Conservation (phyloP, 257 asterid species). For the Solanum phureja region DNA sequence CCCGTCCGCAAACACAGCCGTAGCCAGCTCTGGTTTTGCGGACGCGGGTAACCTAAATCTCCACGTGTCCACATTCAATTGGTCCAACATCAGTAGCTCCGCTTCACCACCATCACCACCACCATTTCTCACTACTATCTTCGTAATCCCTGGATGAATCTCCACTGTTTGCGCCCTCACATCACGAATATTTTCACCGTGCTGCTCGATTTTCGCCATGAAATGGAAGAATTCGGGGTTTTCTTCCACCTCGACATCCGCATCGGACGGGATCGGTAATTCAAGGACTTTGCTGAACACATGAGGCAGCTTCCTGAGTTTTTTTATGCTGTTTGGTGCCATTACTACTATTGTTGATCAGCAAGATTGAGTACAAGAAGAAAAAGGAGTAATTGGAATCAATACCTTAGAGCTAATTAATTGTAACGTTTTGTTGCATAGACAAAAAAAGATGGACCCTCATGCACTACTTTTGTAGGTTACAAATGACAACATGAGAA, state of each 20-base stretch:
- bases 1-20: constrained; percentile 26
- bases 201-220: constrained; percentile 11
- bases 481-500: not conserved
- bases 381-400: not conserved
- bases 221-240: constrained; percentile 35
- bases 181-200: not conserved
- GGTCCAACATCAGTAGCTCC: constrained; percentile 23
- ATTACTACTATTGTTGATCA: constrained; percentile 1
- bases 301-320: constrained; percentile 58
- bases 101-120: not conserved
- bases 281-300: constrained; percentile 56
- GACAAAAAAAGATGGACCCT: constrained; percentile 2
- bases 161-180: constrained; percentile 46
- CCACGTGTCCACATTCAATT: constrained; percentile 50
- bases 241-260: constrained; percentile 50
- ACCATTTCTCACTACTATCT: constrained; percentile 43
- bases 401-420: not conserved
- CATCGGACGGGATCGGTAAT: constrained; percentile 47
- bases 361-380: not conserved
- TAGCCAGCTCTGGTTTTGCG: constrained; percentile 31
- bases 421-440: not conserved
- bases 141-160: constrained; percentile 58
- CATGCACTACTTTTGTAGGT: not conserved
- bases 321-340: constrained; percentile 13
- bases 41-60: constrained; percentile 41